Conservation (phyloP, 148 eudicot genomes). For the Suaeda aralocaspica region DNA sequence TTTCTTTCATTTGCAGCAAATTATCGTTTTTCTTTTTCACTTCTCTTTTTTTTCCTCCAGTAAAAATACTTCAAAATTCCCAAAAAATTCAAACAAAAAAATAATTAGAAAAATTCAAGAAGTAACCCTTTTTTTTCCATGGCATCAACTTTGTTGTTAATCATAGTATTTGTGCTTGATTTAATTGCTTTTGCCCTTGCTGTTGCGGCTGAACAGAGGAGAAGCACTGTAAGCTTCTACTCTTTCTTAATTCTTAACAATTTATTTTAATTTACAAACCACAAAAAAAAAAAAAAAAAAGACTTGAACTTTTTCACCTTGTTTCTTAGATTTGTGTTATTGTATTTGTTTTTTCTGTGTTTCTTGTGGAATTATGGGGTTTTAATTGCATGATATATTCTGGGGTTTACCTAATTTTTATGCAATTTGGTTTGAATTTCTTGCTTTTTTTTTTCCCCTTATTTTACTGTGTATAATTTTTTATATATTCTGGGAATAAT, state of each 20-base stretch:
- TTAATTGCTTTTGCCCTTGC: constrained; percentile 71
- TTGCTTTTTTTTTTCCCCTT: no score
- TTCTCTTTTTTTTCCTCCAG: not conserved
- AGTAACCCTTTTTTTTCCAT: constrained; percentile 19
- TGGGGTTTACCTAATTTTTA: no score
- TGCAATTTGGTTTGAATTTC: no score
- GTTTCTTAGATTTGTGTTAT: not conserved
- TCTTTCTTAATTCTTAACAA: not conserved
- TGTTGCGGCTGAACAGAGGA: constrained; percentile 72
- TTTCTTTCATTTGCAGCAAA: not conserved
- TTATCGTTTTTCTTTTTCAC: not conserved
- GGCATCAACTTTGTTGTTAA: constrained; percentile 57
- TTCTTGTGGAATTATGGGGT: no score
- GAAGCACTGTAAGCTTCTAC: constrained; percentile 43
- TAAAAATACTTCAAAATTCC: not conserved
- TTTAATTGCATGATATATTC: no score
- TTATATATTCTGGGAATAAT: no score
- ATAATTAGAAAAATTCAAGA: not conserved
- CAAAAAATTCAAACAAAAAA: not conserved
- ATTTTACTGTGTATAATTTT: no score
- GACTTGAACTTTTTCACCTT: not conserved
- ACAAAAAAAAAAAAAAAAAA: no score
- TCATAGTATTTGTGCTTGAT: constrained; percentile 54
- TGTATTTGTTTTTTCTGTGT: no score
- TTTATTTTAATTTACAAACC: not conserved